Evolutionary conservation across 441 rosid genomes (phyloP), one percentile per base, ranked within the genome.

Genomic region (Francoa sonchifolia): DNA sequence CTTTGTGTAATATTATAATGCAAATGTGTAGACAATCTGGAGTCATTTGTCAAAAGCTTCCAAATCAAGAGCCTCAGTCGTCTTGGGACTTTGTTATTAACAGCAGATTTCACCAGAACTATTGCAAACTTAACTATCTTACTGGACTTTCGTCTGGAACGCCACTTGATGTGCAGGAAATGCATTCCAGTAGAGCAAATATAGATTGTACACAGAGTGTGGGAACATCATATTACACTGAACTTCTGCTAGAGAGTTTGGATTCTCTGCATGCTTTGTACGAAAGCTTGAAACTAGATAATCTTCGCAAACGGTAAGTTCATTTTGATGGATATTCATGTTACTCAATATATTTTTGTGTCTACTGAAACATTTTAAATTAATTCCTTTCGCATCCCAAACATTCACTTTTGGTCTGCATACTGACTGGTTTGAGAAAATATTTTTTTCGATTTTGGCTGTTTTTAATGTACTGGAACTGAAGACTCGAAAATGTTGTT

Each of bases 241-340:
- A 69, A 56, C 57, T 82, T 45, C 57, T 87, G 63, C 48, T 39
- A 69, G 77, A 67, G 65, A 68, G 59, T 58, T 73, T 92, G 68
- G 86, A 70, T 64, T 70, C 79, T 51, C 67, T 87, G 54, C 99
- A 92, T 69, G 89, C 99, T 11, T 67, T 87, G 4, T 87, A 87
- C 73, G 99, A 92, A 74, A 81, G 76, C 70, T 68, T 92, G 66
- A 92, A 92, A 64, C 62, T 92, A 70, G 80, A 92, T 71, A 75
- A 55, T 62, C 95, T 92, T 56, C 92, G 97, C n/a, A 79, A 78
- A 63, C 62, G 63, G 99, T 92, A 69, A 67, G 77, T 57, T 46
- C 25, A 47, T 43, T 22, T 27, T 33, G 6, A 25, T 26, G 4
- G 18, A 9, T 29, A 19, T 27, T 39, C 6, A 34, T 31, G n/a